Base-by-base conservation (phyloP, 2,329 filamentous ascomycete species). In the Cercospora nicotianae region DNA sequence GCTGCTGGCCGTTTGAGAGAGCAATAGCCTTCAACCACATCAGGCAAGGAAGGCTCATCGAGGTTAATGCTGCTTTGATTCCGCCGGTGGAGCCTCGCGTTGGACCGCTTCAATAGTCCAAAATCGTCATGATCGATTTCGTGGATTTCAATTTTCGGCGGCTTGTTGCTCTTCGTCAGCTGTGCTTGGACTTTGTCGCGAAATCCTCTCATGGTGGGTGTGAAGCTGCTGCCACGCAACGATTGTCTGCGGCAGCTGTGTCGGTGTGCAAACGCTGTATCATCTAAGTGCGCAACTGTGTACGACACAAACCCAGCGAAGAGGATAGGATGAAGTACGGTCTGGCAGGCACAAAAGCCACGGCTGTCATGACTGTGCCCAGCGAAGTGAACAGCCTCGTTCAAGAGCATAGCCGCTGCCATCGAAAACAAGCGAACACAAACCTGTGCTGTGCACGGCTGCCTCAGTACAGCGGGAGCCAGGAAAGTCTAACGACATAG, bases 151-250 rank as follows among this genome's bases (percentile, higher is more conserved):
- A 57, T 28, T 51, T 9, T 53, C 12, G 23, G 58, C 18, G 18
- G 16, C 26, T 31, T 26, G 48, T 53, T 16, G 31, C 23, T 60
- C 53, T 68, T 65, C 13, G 57, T 53, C 20, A 68, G 33, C 9
- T 33, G 39, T 23, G 66, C 48, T 60, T 53, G 60, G 26, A 67
- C 18, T 7, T 45, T 64, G n/a, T 65, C 31, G 12, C 28, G 55
- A 36, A 53, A 28, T n/a, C 55, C 31, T 59, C 36, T 68, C 66
- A 68, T 68, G 66, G 66, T 60, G 62, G 62, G 16, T 42, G 62
- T 48, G 48, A 64, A n/a, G 60, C 63, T 57, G 53, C 62, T 59
- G 58, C 48, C 51, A 48, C 36, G 33, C 58, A 64, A 28, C 63
- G 63, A 39, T 59, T 51, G 58, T 65, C 58, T 62, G 62, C 26